Percentiles rank a stretch among this genome's conserved stretches.
phyloP scores from a whole-genome alignment of 495 filamentous ascomycete genomes.

The Physcia stellaris region DNA sequence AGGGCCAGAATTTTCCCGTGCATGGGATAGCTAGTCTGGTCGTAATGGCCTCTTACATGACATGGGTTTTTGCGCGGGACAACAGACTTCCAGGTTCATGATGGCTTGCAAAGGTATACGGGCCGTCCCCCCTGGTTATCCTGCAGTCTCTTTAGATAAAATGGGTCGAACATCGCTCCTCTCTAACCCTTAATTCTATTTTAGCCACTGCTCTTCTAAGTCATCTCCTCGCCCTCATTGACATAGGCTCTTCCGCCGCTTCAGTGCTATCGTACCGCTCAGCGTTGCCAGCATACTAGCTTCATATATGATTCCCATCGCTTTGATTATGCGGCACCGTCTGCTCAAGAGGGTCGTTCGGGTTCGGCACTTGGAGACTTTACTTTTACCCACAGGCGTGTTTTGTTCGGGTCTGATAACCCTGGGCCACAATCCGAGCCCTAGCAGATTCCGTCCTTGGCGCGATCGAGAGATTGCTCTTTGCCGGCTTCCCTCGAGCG shows the following conservation, averaged over 20 bases:
- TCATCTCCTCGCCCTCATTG: conserved; percentile 26
- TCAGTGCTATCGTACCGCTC: conserved; percentile 33
- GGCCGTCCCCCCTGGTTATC: too few species aligned
- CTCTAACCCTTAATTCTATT: conserved; percentile 32
- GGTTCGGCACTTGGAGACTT: too few species aligned
- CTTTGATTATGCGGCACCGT: conserved; percentile 4
- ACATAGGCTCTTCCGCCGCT: conserved; percentile 34
- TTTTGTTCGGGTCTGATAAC: too few species aligned
- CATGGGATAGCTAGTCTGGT: conserved; percentile 28
- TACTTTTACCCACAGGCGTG: too few species aligned
- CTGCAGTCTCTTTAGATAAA: too few species aligned
- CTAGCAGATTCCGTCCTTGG: too few species aligned
- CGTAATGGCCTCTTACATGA: conserved; percentile 36
- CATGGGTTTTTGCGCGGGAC: conserved; percentile 46
- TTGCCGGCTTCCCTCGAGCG: too few species aligned
- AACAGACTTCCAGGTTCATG: conserved; percentile 30
- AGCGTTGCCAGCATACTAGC: conserved; percentile 19
- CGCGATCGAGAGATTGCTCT: too few species aligned
- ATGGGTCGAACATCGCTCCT: conserved; percentile 19
- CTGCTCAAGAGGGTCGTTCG: too few species aligned
- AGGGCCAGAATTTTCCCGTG: conserved; percentile 24
- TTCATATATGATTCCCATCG: conserved; percentile 24
- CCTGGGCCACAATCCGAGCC: too few species aligned
- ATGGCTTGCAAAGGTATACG: conserved; percentile 11
- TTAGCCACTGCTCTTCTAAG: conserved; percentile 30